Conservation (phyloP, 208 protist species). For the Wallacemonas sp. region DNA sequence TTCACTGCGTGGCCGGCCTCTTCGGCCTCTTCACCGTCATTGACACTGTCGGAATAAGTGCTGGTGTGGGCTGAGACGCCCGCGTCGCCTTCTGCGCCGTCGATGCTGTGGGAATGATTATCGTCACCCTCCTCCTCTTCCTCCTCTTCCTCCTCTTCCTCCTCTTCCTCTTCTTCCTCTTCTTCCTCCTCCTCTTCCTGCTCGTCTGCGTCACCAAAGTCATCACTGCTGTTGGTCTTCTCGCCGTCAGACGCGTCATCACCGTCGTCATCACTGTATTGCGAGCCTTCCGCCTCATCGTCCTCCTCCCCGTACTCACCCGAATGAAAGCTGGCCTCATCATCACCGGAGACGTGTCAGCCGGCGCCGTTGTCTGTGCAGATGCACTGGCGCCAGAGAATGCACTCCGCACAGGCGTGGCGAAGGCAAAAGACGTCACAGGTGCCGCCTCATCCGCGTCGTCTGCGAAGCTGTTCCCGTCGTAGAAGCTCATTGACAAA, state of each 20-base stretch:
- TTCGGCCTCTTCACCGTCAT: too few species aligned
- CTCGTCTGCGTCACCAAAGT: background rate
- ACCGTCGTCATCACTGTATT: too few species aligned
- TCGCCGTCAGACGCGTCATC: background rate
- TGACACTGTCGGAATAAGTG: too few species aligned
- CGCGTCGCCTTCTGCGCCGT: background rate
- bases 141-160: background rate
- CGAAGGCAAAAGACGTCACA: background rate
- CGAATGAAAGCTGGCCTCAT: slow-evolving; percentile 9
- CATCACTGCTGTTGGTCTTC: background rate
- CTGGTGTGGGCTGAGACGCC: too few species aligned
- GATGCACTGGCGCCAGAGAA: background rate
- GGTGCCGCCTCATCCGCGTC: background rate
- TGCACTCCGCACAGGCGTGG: background rate
- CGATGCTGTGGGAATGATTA: too few species aligned
- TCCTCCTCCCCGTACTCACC: slow-evolving; percentile 4
- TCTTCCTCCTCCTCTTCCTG: background rate
- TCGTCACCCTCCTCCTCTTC: background rate
- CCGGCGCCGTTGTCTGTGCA: background rate
- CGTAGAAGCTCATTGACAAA: slow-evolving; percentile 6
- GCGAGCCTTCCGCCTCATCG: background rate
- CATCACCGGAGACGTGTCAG: background rate
- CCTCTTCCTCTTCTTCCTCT: background rate
- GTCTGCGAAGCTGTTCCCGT: slow-evolving; percentile 9
- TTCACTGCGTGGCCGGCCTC: too few species aligned